These are phyloP conservation scores for Aspergillus homomorphus DNA, from an alignment of 495 filamentous ascomycete species.

Conservation along the genomic window DNA sequence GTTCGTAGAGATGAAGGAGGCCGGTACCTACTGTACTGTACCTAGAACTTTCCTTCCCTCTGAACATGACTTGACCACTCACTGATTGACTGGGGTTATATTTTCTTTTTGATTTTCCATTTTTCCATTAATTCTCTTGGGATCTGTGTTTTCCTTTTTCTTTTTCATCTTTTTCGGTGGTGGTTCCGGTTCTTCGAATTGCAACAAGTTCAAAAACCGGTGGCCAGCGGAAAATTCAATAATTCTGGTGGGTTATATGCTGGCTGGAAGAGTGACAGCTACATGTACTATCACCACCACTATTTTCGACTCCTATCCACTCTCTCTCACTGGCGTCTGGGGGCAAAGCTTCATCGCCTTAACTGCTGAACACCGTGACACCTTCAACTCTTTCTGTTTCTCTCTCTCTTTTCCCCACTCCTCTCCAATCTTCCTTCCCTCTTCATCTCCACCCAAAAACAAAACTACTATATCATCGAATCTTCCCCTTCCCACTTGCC, in stretches of 20 bases:
- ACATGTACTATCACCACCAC: not conserved
- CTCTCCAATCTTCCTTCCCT: slow-evolving; percentile 1
- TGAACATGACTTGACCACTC: too few species aligned
- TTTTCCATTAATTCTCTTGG: not conserved
- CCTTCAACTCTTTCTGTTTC: slow-evolving; percentile 4
- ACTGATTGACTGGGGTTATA: not conserved
- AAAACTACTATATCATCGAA: not conserved
- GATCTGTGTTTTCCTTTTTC: not conserved
- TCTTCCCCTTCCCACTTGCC: not conserved
- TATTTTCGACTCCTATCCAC: not conserved
- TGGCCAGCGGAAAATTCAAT: not conserved
- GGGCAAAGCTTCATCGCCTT: not conserved
- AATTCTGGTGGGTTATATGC: not conserved
- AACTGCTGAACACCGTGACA: slow-evolving; percentile 1
- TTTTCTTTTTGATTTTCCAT: slow-evolving; percentile 1
- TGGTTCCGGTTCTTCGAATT: not conserved
- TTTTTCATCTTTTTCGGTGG: slow-evolving; percentile 5
- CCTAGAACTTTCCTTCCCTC: too few species aligned
- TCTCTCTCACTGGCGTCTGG: not conserved
- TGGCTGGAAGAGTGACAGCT: not conserved
- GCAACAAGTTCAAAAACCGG: not conserved
- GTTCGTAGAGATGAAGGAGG: not conserved
- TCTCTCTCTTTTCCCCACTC: slow-evolving; percentile 3
- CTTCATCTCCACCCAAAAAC: not conserved
- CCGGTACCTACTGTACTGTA: not conserved